Conservation (phyloP, 495 filamentous ascomycete species). For the Lasiosphaeris hirsuta region DNA sequence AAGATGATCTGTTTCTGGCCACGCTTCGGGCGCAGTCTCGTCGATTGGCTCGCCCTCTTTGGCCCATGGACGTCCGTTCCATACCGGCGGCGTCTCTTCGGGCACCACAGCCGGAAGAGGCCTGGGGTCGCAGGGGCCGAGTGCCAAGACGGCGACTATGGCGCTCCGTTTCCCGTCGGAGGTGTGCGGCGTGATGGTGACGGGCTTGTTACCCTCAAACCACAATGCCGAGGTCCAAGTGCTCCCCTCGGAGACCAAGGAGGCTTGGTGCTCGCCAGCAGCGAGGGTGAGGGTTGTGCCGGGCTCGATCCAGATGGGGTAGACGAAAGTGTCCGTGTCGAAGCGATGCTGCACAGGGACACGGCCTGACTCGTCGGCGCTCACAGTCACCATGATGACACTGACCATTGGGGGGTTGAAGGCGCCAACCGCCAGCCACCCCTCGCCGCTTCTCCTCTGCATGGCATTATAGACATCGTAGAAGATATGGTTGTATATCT, state of each 20-base stretch:
- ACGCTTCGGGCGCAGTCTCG: neutral
- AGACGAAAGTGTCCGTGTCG: conserved; percentile 9
- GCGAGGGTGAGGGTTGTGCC: neutral
- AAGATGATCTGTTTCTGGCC: conserved; percentile 13
- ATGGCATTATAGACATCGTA: conserved; percentile 8
- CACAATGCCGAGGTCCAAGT: conserved; percentile 13
- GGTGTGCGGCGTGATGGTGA: neutral
- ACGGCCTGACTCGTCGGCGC: neutral
- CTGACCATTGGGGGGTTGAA: conserved; percentile 14
- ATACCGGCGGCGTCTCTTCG: neutral
- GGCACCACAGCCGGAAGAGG: neutral
- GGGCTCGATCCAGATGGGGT: conserved; percentile 12
- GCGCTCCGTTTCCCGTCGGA: neutral
- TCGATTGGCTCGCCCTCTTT: neutral
- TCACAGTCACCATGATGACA: conserved; percentile 1
- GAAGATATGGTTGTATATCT: conserved; percentile 13
- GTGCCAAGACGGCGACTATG: conserved; percentile 1
- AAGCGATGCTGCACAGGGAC: neutral
- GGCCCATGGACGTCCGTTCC: neutral
- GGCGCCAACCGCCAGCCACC: conserved; percentile 6
- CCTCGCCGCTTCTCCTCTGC: neutral
- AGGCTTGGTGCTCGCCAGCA: neutral
- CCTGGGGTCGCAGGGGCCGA: neutral
- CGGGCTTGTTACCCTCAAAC: neutral
- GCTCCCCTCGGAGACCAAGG: neutral